Evolutionary conservation across 2,329 filamentous ascomycete species (phyloP), one percentile per base, ranked within the genome.

Genomic region (Fusarium aywerte): DNA sequence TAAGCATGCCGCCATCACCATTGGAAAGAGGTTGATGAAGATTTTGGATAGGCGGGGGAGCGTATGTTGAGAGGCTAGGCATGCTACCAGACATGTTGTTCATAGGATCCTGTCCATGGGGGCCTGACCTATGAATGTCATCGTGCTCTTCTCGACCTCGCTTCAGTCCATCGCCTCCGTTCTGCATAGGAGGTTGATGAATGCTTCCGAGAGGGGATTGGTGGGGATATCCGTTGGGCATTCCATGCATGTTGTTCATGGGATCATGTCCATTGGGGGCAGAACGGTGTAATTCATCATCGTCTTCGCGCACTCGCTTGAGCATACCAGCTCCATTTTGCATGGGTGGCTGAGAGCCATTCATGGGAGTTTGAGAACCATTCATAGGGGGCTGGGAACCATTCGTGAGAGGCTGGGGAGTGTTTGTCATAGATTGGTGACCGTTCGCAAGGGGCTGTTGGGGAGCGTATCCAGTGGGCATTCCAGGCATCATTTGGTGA

Each of bases 101-200:
- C 21, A 91, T 84, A 16, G 89, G 84, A 33, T 87, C 85, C 75
- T 96, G 96, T 7, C 89, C 86, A 68, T 96, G 92, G 49, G 85
- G 85, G 23, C 85, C 80, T 15, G 87, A 79, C 29, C 91, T 89
- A 49, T 84, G 82, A 57, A 82, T 62, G 12, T 84, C 81, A n/a
- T 90, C 88, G n/a, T 89, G 86, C 33, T 92, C 90, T 29, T 84
- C 83, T 11, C 83, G 81, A 3, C 81, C 79, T 48, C 83, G 77
- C 75, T 85, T 85, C 42, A 84, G 72, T 39, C 76, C 71, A 23
- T 75, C 75, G 11, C 85, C 82, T 18, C 90, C 91, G 70, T 93
- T 94, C 79, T 91, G 82, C 23, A 87, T 77, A 10, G 54, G 62
- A 45, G 62, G 61, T 27, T 65, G 62, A 23, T 64, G 60, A 12